These are phyloP conservation scores for Ogataea allantospora DNA, from an alignment of 805 yeast species.

Conservation along the genomic window DNA sequence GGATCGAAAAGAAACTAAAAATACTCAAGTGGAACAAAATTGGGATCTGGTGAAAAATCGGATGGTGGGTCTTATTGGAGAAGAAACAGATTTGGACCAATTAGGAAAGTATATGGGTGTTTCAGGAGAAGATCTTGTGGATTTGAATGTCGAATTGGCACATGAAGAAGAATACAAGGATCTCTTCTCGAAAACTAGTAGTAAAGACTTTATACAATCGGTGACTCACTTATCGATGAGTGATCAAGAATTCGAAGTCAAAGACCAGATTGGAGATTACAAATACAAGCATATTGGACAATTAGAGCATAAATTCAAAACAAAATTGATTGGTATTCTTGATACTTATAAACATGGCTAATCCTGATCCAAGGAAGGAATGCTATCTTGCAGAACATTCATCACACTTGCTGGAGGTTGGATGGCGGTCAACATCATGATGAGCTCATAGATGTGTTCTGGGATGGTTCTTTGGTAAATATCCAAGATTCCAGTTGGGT, in stretches of 20 bases:
- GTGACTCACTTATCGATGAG: conserved; percentile 15
- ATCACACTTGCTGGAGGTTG: conserved; percentile 83
- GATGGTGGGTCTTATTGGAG: conserved; percentile 5
- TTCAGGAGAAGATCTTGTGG: conserved; percentile 40
- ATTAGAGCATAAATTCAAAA: conserved; percentile 20
- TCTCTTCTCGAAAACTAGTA: conserved; percentile 8
- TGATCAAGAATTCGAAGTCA: conserved; percentile 18
- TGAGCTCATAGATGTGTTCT: conserved; percentile 73
- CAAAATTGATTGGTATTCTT: conserved; percentile 8
- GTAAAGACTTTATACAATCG: conserved; percentile 16
- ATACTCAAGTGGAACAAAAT: conserved; percentile 31
- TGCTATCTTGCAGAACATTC: conserved; percentile 53
- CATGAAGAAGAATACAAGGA: conserved; percentile 13
- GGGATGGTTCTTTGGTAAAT: conserved; percentile 89
- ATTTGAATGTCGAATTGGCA: conserved; percentile 38
- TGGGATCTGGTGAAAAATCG: conserved; percentile 46
- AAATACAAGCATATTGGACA: conserved; percentile 18
- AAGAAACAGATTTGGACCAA: conserved; percentile 4
- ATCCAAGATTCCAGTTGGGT: conserved; percentile 87
- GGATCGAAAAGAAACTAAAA: conserved; percentile 19
- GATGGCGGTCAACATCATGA: conserved; percentile 86
- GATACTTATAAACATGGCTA: conserved; percentile 9
- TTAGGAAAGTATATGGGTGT: conserved; percentile 36
- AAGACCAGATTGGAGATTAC: conserved; percentile 26
- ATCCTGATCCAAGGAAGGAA: conserved; percentile 26